A percentile compares a stretch with the other conserved stretches of the same genome.
These are phyloP conservation scores for Nemania sp. DNA, from an alignment of 2,329 filamentous ascomycete genomes.

Conservation along the genomic window DNA sequence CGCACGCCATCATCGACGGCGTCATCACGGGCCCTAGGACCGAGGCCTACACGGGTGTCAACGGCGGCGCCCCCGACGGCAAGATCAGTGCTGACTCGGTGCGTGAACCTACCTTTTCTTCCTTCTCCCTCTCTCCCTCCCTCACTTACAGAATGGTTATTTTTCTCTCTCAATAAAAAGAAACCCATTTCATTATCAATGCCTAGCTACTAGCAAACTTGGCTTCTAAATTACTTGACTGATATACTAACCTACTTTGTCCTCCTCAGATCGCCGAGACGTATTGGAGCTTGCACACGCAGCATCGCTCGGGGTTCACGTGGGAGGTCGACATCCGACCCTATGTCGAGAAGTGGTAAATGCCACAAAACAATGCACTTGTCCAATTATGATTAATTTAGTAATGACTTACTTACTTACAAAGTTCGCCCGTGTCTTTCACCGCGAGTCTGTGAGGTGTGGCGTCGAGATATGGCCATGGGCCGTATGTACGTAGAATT, in stretches of 20 bases:
- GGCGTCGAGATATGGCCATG: too few species aligned
- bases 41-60: constrained; percentile 48
- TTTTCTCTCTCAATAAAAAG: neutral
- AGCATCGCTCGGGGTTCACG: constrained; percentile 71
- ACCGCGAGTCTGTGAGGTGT: neutral
- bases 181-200: too few species aligned
- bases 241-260: too few species aligned
- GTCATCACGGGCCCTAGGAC: constrained; percentile 75
- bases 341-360: constrained; percentile 68
- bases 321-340: constrained; percentile 74
- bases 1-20: constrained; percentile 75
- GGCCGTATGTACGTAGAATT: too few species aligned
- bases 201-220: too few species aligned
- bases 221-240: too few species aligned
- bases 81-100: constrained; percentile 72
- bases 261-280: constrained; percentile 68
- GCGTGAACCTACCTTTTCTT: constrained; percentile 44
- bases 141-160: neutral
- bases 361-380: neutral
- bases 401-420: constrained; percentile 14
- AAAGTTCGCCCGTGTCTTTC: neutral
- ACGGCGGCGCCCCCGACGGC: constrained; percentile 45
- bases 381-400: constrained; percentile 5
- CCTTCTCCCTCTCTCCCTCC: constrained; percentile 18
- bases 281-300: constrained; percentile 75